Conservation (phyloP, 1,284 basidiomycete species). For the Ceratobasidium sp. region DNA sequence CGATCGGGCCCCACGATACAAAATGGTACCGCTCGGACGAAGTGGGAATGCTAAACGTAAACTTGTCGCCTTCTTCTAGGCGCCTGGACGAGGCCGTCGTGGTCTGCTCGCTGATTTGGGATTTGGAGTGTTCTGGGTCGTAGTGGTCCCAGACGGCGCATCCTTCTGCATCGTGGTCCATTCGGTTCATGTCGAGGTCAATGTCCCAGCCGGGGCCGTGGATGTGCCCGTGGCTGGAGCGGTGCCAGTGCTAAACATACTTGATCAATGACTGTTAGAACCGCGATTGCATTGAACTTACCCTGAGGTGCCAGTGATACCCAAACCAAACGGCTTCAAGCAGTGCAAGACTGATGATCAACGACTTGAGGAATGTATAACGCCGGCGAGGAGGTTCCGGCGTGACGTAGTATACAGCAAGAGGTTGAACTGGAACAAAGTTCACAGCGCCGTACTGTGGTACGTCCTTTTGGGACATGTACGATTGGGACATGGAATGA, state of each 20-base stretch:
- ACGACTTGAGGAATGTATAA: conserved; percentile 12
- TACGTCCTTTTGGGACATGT: conserved; percentile 6
- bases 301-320: background rate
- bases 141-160: conserved; percentile 34
- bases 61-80: conserved; percentile 12
- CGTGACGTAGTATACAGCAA: conserved; percentile 22
- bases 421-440: background rate
- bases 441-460: conserved; percentile 8
- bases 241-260: background rate
- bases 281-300: background rate
- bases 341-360: background rate
- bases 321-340: background rate
- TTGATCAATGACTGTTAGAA: background rate
- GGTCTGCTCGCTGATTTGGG: background rate
- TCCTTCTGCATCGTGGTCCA: conserved; percentile 9
- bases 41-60: conserved; percentile 20
- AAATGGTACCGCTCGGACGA: conserved; percentile 19
- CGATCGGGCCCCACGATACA: conserved; percentile 27
- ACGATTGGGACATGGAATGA: background rate
- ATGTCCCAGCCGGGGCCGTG: background rate
- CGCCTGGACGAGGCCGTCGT: background rate
- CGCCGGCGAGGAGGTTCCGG: conserved; percentile 13
- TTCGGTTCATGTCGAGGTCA: background rate
- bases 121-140: conserved; percentile 2
- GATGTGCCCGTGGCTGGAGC: background rate